A percentile compares a stretch with the other conserved stretches of the same genome.
Conservation (phyloP, 176 grass and related monocot genomes). For the Juncus effusus region DNA sequence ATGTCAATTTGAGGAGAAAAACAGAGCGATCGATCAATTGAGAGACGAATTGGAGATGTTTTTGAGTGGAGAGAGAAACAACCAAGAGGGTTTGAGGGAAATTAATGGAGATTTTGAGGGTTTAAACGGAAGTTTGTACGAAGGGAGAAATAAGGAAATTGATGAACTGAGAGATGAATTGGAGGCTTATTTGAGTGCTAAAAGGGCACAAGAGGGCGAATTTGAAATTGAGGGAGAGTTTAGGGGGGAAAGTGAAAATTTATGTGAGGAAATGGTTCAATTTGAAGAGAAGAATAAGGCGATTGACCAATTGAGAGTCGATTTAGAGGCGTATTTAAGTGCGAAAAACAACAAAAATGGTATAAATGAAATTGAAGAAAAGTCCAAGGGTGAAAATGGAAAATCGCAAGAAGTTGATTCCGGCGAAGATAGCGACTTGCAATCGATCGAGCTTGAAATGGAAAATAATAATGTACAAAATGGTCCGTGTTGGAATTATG, state of each 20-base stretch:
- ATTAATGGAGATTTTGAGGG: not conserved
- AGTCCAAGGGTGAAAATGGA: not conserved
- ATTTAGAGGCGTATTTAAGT: slow-evolving; percentile 14
- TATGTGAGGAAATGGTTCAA: slow-evolving; percentile 15
- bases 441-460: slow-evolving; percentile 80
- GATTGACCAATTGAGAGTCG: slow-evolving; percentile 19
- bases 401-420: slow-evolving; percentile 13
- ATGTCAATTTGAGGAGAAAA: slow-evolving; percentile 87
- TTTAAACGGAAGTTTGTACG: not conserved
- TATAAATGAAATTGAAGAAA: slow-evolving; percentile 21
- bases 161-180: not conserved
- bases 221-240: not conserved
- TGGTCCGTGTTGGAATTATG: slow-evolving; percentile 24
- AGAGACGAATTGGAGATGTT: slow-evolving; percentile 59
- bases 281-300: slow-evolving; percentile 19
- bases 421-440: slow-evolving; percentile 70
- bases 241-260: not conserved
- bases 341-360: slow-evolving; percentile 1
- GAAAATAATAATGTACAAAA: slow-evolving; percentile 28
- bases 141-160: slow-evolving; percentile 4
- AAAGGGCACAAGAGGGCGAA: slow-evolving; percentile 2
- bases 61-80: slow-evolving; percentile 23
- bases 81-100: slow-evolving; percentile 1
- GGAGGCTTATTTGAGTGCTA: slow-evolving; percentile 21
- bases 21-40: slow-evolving; percentile 59